Evolutionary conservation across 805 yeast species (phyloP).

Genomic region (Lachancea mirantina): DNA sequence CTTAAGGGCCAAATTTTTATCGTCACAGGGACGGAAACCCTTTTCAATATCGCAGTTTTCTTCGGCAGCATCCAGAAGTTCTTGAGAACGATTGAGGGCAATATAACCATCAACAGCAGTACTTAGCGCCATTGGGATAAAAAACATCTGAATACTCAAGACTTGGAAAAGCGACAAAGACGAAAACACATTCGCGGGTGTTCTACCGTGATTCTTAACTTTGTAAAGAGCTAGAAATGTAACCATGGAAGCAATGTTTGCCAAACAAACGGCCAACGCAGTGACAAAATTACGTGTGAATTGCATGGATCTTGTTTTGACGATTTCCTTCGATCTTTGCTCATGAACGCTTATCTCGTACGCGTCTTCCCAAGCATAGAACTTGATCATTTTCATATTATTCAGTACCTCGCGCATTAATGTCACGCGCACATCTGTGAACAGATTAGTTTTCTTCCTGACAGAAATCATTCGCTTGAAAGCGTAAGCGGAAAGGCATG

Average conservation of each 20-base stretch:
- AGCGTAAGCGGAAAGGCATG: constrained; percentile 35
- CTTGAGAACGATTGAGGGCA: constrained; percentile 53
- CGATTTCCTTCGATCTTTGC: constrained; percentile 57
- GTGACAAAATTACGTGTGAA: constrained; percentile 54
- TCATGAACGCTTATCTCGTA: constrained; percentile 50
- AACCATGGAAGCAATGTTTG: constrained; percentile 65
- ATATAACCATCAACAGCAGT: constrained; percentile 61
- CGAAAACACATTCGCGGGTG: constrained; percentile 60
- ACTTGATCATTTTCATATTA: constrained; percentile 76
- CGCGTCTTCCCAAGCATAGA: constrained; percentile 87
- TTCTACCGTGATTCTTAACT: constrained; percentile 34
- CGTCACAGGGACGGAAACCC: constrained; percentile 15
- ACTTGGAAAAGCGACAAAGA: constrained; percentile 62
- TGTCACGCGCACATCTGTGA: constrained; percentile 72
- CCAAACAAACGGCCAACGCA: constrained; percentile 60
- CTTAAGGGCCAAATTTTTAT: constrained; percentile 37
- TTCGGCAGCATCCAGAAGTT: constrained; percentile 42
- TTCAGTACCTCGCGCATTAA: constrained; percentile 71
- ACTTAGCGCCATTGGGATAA: constrained; percentile 65
- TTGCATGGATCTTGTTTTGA: constrained; percentile 54
- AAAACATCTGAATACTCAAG: constrained; percentile 53
- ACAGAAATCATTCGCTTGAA: constrained; percentile 47
- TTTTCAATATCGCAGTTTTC: constrained; percentile 20
- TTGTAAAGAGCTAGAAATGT: constrained; percentile 42
- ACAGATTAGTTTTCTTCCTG: constrained; percentile 51